These are phyloP conservation scores for Aspergillus sclerotialis DNA, from an alignment of 2,329 filamentous ascomycete genomes.

Conservation along the genomic window DNA sequence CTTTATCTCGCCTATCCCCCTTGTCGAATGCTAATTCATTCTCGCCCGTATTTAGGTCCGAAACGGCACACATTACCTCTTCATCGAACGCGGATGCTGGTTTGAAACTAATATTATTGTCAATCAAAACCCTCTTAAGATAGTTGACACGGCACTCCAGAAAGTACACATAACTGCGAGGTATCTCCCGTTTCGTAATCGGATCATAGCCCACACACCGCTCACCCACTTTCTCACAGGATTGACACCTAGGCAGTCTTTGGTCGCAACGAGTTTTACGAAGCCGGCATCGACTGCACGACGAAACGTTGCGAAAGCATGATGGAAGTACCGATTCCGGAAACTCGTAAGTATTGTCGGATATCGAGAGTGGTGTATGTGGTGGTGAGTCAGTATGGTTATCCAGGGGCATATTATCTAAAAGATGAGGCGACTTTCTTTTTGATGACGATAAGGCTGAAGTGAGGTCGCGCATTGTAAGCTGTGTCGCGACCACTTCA, in stretches of 20 bases:
- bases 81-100: conserved; percentile 62
- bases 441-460: no score
- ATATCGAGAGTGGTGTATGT: no score
- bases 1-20: no score
- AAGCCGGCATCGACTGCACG: conserved; percentile 85
- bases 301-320: conserved; percentile 77
- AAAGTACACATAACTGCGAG: conserved; percentile 88
- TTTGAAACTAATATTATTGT: conserved; percentile 65
- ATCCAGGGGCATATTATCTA: no score
- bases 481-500: no score
- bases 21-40: no score
- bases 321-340: conserved; percentile 12
- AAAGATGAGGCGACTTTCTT: no score
- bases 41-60: no score
- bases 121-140: conserved; percentile 67
- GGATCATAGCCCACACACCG: conserved; percentile 94
- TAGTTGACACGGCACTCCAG: conserved; percentile 80
- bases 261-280: conserved; percentile 96
- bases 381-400: no score
- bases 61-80: no score
- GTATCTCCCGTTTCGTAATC: conserved; percentile 92
- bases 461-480: no score
- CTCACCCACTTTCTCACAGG: conserved; percentile 83
- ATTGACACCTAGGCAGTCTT: conserved; percentile 79
- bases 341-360: no score